Percentiles rank a stretch among this genome's conserved stretches.
Evolutionary conservation across 176 grass and related monocot species (phyloP).

Genomic region (Alopecurus myosuroides): DNA sequence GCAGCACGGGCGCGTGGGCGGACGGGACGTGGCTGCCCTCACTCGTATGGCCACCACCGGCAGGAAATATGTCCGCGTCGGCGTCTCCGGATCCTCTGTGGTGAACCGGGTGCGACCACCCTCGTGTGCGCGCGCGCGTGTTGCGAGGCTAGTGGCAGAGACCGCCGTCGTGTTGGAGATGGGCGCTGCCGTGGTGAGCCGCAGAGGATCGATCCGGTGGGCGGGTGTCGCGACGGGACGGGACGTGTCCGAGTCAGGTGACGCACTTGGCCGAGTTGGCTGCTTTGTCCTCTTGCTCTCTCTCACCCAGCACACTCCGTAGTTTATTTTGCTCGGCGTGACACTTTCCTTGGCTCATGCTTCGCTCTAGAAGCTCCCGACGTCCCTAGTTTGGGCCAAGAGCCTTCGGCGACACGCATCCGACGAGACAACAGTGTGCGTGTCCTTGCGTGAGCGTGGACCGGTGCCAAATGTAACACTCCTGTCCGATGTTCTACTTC

Average conservation of each 20-base stretch:
- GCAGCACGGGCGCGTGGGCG: fast-evolving
- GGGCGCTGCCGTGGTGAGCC: neutral
- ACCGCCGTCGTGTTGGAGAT: fast-evolving
- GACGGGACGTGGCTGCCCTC: neutral
- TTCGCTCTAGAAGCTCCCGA: neutral
- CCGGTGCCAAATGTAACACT: no score
- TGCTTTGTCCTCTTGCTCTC: constrained; percentile 1
- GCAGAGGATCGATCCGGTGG: neutral
- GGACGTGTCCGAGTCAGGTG: constrained; percentile 16
- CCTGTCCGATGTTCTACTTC: no score
- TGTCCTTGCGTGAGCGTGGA: no score
- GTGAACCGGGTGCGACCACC: no score
- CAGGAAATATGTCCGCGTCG: constrained; percentile 19
- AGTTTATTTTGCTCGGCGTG: neutral
- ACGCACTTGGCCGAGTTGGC: constrained; percentile 37
- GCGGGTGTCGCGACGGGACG: neutral
- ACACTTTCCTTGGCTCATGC: neutral
- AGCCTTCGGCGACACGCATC: no score
- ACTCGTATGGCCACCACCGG: constrained; percentile 22
- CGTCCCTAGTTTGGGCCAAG: no score
- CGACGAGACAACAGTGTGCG: no score
- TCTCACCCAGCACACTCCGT: neutral
- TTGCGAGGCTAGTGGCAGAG: neutral
- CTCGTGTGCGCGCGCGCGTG: neutral
- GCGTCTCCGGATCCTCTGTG: neutral